These are phyloP conservation scores for Chytridiales sp. DNA, from an alignment of 371 early-diverging fungal species.

Conservation along the genomic window DNA sequence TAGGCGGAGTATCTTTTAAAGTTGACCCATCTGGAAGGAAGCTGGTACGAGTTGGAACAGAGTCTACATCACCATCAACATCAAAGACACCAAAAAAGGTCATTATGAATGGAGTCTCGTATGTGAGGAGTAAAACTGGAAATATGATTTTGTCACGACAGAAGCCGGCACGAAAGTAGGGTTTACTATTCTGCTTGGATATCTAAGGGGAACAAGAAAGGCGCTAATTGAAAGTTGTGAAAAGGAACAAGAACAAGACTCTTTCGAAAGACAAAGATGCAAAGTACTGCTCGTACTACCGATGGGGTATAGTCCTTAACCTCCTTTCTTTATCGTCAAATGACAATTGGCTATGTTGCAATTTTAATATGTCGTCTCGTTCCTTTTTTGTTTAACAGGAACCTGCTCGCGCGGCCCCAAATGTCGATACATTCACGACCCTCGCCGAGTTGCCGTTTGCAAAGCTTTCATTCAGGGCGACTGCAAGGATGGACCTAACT, in stretches of 20 bases:
- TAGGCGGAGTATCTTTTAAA: conserved; percentile 5
- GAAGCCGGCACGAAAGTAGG: too few relatives aligned
- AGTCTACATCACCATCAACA: not conserved
- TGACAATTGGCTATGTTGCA: not conserved
- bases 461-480: conserved; percentile 27
- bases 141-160: too few relatives aligned
- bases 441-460: conserved; percentile 35
- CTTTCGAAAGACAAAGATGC: not conserved
- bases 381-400: conserved; percentile 19
- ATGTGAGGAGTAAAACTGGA: conserved; percentile 8
- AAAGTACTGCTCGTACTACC: conserved; percentile 30
- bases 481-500: conserved; percentile 24
- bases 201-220: too few relatives aligned
- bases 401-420: conserved; percentile 27
- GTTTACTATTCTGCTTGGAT: too few relatives aligned
- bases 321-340: not conserved
- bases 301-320: conserved; percentile 18
- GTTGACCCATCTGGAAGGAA: conserved; percentile 3
- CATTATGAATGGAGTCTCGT: not conserved
- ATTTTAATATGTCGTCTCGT: not conserved
- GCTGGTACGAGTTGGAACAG: conserved; percentile 4
- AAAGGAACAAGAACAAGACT: too few relatives aligned
- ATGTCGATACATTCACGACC: conserved; percentile 43
- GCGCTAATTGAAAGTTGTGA: too few relatives aligned
- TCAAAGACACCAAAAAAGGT: conserved; percentile 7